phyloP scores from a whole-genome alignment of 2,329 filamentous ascomycete genomes.

The Ophiocordyceps camponoti-leonardi region DNA sequence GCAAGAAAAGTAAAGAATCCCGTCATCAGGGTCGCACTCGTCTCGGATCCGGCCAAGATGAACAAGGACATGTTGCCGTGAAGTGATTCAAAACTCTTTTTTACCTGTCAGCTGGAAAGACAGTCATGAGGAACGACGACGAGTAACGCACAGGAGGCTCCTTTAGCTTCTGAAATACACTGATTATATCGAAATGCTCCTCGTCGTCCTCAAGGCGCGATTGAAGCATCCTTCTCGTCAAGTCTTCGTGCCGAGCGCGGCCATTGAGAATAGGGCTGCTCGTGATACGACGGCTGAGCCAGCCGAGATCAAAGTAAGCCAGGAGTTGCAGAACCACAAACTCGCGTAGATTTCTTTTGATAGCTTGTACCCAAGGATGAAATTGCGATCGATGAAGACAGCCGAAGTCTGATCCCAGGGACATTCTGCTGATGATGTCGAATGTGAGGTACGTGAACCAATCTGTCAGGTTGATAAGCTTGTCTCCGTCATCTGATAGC shows the following conservation, averaged over 20 bases:
- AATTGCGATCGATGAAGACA: conserved; percentile 8
- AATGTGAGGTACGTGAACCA: conserved; percentile 14
- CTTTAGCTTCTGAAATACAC: background rate
- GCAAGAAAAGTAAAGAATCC: conserved; percentile 10
- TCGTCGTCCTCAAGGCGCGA: background rate
- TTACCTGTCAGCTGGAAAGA: too few relatives aligned
- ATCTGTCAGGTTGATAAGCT: conserved; percentile 6
- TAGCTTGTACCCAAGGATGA: conserved; percentile 8
- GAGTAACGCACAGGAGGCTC: background rate
- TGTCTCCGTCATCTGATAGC: conserved; percentile 1
- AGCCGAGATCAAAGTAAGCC: background rate
- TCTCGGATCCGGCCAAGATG: conserved; percentile 12
- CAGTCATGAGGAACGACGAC: too few relatives aligned
- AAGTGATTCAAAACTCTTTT: conserved; percentile 3
- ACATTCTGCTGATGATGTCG: conserved; percentile 13
- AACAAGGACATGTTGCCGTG: conserved; percentile 4
- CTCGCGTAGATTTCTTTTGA: background rate
- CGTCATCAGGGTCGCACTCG: conserved; percentile 10
- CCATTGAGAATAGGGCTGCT: background rate
- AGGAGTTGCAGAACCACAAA: background rate
- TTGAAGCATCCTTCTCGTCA: background rate
- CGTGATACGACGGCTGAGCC: background rate
- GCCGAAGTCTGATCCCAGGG: conserved; percentile 12
- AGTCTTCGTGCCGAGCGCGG: background rate
- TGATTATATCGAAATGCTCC: background rate